Percentiles rank a stretch among this genome's conserved stretches.
These are phyloP conservation scores for Phytopythium vexans DNA, from an alignment of 352 stramenopile genomes.

Conservation along the genomic window DNA sequence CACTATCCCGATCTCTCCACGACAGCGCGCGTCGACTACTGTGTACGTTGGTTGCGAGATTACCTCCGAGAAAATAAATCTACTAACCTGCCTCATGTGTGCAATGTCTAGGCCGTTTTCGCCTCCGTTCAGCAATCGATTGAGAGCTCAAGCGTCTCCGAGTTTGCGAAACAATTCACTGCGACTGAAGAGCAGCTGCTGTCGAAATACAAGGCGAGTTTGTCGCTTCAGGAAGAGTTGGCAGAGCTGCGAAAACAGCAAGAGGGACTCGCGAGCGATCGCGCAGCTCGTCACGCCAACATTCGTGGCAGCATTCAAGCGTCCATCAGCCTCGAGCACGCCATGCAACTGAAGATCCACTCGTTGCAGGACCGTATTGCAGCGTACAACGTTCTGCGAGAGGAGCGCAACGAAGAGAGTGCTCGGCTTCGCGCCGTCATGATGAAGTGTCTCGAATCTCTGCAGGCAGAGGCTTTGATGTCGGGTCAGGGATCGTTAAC, in stretches of 20 bases:
- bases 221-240: conserved; percentile 50
- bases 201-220: conserved; percentile 57
- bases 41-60: no score
- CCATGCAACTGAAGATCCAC: conserved; percentile 25
- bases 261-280: conserved; percentile 20
- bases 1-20: no score
- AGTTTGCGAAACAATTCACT: conserved; percentile 50
- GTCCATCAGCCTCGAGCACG: conserved; percentile 24
- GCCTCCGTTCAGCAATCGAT: conserved; percentile 58
- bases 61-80: no score
- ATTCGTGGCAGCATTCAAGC: conserved; percentile 34
- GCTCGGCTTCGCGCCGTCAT: conserved; percentile 44
- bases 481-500: conserved; percentile 10
- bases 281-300: conserved; percentile 22
- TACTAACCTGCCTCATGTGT: no score
- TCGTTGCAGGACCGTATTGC: conserved; percentile 21
- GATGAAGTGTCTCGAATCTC: conserved; percentile 57
- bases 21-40: no score
- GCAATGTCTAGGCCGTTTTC: no score
- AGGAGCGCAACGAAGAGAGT: conserved; percentile 50
- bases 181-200: conserved; percentile 57
- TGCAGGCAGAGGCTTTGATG: conserved; percentile 42
- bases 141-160: conserved; percentile 13
- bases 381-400: conserved; percentile 50
- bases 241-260: conserved; percentile 35